These are phyloP conservation scores for Fusarium drepaniforme DNA, from an alignment of 2,329 filamentous ascomycete genomes.

Conservation along the genomic window DNA sequence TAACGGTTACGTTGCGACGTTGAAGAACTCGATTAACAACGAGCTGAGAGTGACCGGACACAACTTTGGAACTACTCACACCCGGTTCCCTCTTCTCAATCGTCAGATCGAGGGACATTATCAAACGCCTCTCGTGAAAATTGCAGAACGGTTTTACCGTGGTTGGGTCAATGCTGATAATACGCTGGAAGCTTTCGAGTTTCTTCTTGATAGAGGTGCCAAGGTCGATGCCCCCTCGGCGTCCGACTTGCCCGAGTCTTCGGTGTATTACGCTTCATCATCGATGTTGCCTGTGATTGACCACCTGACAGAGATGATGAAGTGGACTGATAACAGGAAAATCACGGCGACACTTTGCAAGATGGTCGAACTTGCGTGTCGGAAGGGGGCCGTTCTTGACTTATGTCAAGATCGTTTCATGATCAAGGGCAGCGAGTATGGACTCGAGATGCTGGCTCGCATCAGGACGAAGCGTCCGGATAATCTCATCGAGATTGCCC, in stretches of 20 bases:
- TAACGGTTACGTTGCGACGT: background rate
- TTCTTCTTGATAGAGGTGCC: background rate
- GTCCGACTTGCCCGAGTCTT: background rate
- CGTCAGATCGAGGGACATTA: background rate
- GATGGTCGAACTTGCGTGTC: conserved; percentile 6
- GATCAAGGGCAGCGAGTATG: background rate
- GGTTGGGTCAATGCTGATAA: background rate
- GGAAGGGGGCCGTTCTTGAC: conserved; percentile 13
- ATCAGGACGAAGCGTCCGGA: background rate
- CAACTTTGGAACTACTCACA: background rate
- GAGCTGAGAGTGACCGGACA: background rate
- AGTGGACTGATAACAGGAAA: background rate
- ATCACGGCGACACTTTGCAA: background rate
- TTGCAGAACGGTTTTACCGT: background rate
- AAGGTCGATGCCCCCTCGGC: background rate
- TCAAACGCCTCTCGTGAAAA: background rate
- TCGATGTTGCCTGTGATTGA: background rate
- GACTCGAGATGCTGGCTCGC: background rate
- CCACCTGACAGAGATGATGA: conserved; percentile 19
- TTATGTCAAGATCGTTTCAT: conserved; percentile 17
- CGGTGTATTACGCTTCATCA: background rate
- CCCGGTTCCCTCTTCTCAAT: background rate
- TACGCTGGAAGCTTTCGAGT: background rate
- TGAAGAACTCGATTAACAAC: background rate
- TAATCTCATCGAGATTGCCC: conserved; percentile 22